Percentiles rank a stretch among this genome's conserved stretches.
phyloP scores from a whole-genome alignment of 257 asterid species.

The Ajuga chamaepitys region DNA sequence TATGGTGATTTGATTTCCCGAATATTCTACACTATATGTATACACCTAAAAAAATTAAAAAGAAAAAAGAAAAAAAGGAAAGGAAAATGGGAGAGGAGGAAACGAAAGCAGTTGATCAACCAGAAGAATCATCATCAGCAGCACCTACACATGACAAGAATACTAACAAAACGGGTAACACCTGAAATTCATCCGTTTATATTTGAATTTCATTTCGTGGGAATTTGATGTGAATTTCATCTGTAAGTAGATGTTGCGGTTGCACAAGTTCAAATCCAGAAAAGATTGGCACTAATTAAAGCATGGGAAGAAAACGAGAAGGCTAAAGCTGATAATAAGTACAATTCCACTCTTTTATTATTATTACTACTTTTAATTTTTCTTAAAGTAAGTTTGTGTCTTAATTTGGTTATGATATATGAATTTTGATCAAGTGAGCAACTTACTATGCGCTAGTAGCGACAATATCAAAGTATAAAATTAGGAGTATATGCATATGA shows the following conservation, averaged over 20 bases:
- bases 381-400: no score
- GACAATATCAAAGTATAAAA: no score
- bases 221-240: neutral
- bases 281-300: constrained; percentile 49
- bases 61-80: neutral
- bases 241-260: constrained; percentile 26
- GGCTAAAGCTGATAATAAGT: constrained; percentile 52
- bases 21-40: neutral
- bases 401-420: neutral
- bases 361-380: no score
- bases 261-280: constrained; percentile 38
- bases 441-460: no score
- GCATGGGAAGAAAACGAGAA: constrained; percentile 78
- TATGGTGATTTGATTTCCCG: neutral
- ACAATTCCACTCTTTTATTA: neutral
- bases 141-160: neutral
- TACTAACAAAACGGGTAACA: constrained; percentile 26
- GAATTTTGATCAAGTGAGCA: no score
- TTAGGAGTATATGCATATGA: no score
- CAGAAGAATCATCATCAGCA: neutral
- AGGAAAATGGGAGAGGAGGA: constrained; percentile 12
- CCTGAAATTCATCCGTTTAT: neutral
- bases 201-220: neutral
- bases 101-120: constrained; percentile 1
- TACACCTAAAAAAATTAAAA: neutral